Percentiles rank a stretch among this genome's conserved stretches.
Conservation (phyloP, 2,329 filamentous ascomycete genomes). For the Nemania sp. region DNA sequence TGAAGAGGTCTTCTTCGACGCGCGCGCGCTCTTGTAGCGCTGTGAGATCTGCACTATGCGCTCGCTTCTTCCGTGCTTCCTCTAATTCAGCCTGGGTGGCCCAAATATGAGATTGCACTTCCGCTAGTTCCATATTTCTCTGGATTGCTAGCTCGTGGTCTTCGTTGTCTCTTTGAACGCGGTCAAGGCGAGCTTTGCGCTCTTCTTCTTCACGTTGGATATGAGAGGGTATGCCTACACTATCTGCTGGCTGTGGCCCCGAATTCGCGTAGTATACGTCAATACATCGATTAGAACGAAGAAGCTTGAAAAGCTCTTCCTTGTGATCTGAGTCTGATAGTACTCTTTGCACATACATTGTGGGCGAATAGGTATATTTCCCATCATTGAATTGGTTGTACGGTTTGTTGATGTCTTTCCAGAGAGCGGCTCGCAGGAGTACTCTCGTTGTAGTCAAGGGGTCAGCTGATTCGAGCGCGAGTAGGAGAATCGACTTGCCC, state of each 20-base stretch:
- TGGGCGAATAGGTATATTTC: slow-evolving; percentile 70
- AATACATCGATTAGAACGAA: slow-evolving; percentile 63
- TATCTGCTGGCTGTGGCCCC: slow-evolving; percentile 66
- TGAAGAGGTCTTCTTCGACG: slow-evolving; percentile 60
- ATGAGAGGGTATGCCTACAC: slow-evolving; percentile 64
- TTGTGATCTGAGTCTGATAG: slow-evolving; percentile 56
- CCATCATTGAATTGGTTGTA: slow-evolving; percentile 67
- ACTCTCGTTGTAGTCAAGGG: slow-evolving; percentile 67
- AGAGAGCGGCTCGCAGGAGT: slow-evolving; percentile 72
- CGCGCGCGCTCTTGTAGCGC: slow-evolving; percentile 59
- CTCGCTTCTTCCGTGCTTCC: slow-evolving; percentile 61
- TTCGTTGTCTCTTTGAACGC: slow-evolving; percentile 60
- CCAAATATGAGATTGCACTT: slow-evolving; percentile 64
- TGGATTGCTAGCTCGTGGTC: slow-evolving; percentile 63
- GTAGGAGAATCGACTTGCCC: slow-evolving; percentile 69
- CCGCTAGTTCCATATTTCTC: slow-evolving; percentile 64
- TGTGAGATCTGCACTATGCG: slow-evolving; percentile 60
- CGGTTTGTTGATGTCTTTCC: slow-evolving; percentile 72
- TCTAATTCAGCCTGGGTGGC: slow-evolving; percentile 63
- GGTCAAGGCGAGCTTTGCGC: slow-evolving; percentile 60
- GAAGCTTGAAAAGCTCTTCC: slow-evolving; percentile 59
- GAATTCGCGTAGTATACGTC: slow-evolving; percentile 67
- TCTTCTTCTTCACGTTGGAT: slow-evolving; percentile 63
- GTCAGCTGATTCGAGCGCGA: slow-evolving; percentile 69
- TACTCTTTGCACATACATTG: slow-evolving; percentile 69